These are phyloP conservation scores for Suillus clintonianus DNA, from an alignment of 768 basidiomycete genomes.

Conservation along the genomic window DNA sequence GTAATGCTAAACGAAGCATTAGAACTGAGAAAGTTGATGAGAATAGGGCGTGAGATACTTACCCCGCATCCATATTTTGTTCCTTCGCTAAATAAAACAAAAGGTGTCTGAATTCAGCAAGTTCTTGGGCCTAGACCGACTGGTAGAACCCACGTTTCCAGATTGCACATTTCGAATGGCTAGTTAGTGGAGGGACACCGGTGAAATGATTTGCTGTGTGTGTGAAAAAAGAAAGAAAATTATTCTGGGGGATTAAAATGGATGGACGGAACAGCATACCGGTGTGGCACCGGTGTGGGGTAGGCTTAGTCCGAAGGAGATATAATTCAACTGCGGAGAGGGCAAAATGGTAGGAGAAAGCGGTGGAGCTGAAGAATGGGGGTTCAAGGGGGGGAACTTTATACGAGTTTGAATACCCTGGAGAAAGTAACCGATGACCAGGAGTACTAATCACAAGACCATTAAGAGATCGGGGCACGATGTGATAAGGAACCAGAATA, in stretches of 20 bases:
- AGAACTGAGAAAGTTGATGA: conserved; percentile 5
- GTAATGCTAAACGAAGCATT: conserved; percentile 55
- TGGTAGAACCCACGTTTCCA: conserved; percentile 47
- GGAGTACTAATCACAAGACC: conserved; percentile 30
- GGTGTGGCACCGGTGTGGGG: conserved; percentile 12
- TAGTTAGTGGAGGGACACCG: conserved; percentile 9
- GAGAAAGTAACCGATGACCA: conserved; percentile 12
- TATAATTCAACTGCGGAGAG: conserved; percentile 2
- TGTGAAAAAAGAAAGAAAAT: background rate
- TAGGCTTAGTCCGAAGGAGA: conserved; percentile 6
- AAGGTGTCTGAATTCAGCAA: conserved; percentile 29
- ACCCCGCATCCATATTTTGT: conserved; percentile 72
- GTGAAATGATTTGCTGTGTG: conserved; percentile 8
- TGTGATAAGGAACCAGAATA: conserved; percentile 21
- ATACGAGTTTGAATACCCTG: conserved; percentile 25
- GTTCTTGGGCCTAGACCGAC: conserved; percentile 15
- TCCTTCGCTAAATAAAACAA: conserved; percentile 55
- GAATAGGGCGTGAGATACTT: conserved; percentile 29
- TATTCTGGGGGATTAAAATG: conserved; percentile 7
- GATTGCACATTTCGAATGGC: conserved; percentile 50
- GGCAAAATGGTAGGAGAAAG: conserved; percentile 8
- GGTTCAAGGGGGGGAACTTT: conserved; percentile 25
- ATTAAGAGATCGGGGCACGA: conserved; percentile 32
- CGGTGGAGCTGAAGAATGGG: conserved; percentile 9
- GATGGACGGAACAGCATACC: conserved; percentile 17